Conservation (phyloP, 805 yeast species). For the Debaryomyces castellii region DNA sequence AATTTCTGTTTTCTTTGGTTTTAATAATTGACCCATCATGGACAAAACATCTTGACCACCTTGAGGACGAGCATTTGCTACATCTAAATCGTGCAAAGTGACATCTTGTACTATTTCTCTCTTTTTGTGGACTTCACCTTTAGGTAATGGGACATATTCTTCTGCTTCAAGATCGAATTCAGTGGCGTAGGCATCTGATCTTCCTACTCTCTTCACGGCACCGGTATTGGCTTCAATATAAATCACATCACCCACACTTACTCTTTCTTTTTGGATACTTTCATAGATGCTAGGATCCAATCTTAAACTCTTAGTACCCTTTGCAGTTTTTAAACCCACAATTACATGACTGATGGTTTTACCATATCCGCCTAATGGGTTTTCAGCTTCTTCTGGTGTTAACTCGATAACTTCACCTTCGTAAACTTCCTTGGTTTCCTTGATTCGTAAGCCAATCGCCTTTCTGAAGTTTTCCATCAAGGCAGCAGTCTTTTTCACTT, state of each 20-base stretch:
- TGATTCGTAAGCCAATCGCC: slow-evolving; percentile 93
- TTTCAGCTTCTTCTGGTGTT: slow-evolving; percentile 93
- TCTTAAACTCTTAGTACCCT: slow-evolving; percentile 85
- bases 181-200: slow-evolving; percentile 98
- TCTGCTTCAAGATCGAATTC: slow-evolving; percentile 98
- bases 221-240: slow-evolving; percentile 98
- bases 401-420: slow-evolving; percentile 98
- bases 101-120: slow-evolving; percentile 98
- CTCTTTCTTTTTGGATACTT: slow-evolving; percentile 91
- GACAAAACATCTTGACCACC: slow-evolving; percentile 97
- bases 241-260: slow-evolving; percentile 93
- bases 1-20: slow-evolving; percentile 94
- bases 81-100: slow-evolving; percentile 92
- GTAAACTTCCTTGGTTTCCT: slow-evolving; percentile 95
- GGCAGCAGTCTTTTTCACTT: slow-evolving; percentile 94
- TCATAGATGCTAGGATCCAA: slow-evolving; percentile 93
- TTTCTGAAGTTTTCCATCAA: slow-evolving; percentile 95
- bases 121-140: slow-evolving; percentile 97
- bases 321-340: slow-evolving; percentile 89
- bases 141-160: slow-evolving; percentile 97
- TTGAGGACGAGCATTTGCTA: slow-evolving; percentile 92
- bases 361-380: slow-evolving; percentile 97
- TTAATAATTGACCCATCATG: slow-evolving; percentile 95
- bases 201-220: slow-evolving; percentile 93
- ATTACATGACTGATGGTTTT: slow-evolving; percentile 93